These are phyloP conservation scores for Ilex paraguariensis DNA, from an alignment of 305 asterid species.

Conservation along the genomic window DNA sequence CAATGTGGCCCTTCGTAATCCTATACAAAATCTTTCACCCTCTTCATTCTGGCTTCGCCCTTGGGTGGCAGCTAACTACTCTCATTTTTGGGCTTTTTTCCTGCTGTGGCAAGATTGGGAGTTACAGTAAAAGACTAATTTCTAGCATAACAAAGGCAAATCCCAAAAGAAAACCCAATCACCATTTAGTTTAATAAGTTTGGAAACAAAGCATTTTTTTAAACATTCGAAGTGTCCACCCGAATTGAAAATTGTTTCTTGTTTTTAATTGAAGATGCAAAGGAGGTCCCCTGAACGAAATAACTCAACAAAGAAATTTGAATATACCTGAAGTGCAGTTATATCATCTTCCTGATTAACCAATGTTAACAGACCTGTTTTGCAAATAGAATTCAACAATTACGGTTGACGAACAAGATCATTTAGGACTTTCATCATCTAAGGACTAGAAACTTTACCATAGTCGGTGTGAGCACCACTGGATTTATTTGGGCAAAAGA, in stretches of 20 bases:
- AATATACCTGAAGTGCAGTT: constrained; percentile 69
- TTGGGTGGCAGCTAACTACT: no score
- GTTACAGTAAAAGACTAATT: no score
- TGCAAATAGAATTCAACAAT: constrained; percentile 1
- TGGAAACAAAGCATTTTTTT: no score
- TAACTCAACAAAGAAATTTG: neutral
- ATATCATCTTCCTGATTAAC: constrained; percentile 87
- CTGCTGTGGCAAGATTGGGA: no score
- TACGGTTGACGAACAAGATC: neutral
- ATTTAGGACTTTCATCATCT: neutral
- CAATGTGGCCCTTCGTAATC: no score
- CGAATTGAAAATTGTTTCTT: neutral
- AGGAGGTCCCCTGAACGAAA: neutral
- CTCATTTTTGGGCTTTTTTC: no score
- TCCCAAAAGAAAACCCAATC: no score
- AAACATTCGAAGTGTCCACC: neutral
- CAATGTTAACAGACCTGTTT: constrained; percentile 70
- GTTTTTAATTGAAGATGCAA: neutral
- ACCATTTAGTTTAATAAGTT: neutral
- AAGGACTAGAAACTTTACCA: constrained; percentile 40
- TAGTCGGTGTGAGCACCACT: constrained; percentile 96
- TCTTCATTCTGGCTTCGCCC: no score
- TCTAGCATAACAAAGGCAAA: no score
- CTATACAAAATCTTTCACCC: no score
- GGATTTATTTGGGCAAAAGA: constrained; percentile 23